Evolutionary conservation across 2,329 filamentous ascomycete genomes (phyloP).

Genomic region (Venturia pyrina): DNA sequence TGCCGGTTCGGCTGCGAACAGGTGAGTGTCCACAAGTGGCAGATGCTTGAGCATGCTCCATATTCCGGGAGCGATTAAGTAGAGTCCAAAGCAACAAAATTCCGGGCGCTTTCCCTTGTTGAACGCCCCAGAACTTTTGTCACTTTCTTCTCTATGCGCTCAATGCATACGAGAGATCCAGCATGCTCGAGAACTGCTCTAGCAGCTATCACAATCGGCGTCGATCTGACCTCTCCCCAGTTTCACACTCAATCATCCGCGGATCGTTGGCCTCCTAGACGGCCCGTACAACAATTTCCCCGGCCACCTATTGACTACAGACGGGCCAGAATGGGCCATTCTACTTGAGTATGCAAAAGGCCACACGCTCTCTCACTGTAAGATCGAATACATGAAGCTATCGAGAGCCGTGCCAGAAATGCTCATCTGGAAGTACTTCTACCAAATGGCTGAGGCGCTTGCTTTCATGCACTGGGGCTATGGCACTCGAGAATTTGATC

Average conservation of each 20-base stretch:
- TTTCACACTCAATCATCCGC: not conserved
- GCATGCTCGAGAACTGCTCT: too few relatives aligned
- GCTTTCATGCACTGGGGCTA: constrained; percentile 7
- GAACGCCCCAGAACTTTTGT: too few relatives aligned
- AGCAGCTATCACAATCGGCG: too few relatives aligned
- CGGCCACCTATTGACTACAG: not conserved
- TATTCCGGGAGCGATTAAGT: too few relatives aligned
- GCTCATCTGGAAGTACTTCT: constrained; percentile 6
- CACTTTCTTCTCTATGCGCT: too few relatives aligned
- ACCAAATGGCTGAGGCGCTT: constrained; percentile 5
- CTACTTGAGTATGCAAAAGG: not conserved
- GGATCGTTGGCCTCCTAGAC: not conserved
- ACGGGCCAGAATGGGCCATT: not conserved
- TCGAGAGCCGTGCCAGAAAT: not conserved
- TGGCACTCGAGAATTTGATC: not conserved
- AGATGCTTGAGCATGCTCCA: too few relatives aligned
- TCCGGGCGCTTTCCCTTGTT: not conserved
- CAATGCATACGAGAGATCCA: too few relatives aligned
- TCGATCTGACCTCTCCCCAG: not conserved
- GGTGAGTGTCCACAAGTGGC: not conserved
- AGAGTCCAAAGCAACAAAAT: not conserved
- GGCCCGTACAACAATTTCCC: constrained; percentile 1
- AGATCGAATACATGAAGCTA: constrained; percentile 1
- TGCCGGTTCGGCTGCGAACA: not conserved
- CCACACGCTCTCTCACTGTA: not conserved